These are phyloP conservation scores for Solanum aculeatissimum DNA, from an alignment of 305 asterid genomes.

Conservation along the genomic window DNA sequence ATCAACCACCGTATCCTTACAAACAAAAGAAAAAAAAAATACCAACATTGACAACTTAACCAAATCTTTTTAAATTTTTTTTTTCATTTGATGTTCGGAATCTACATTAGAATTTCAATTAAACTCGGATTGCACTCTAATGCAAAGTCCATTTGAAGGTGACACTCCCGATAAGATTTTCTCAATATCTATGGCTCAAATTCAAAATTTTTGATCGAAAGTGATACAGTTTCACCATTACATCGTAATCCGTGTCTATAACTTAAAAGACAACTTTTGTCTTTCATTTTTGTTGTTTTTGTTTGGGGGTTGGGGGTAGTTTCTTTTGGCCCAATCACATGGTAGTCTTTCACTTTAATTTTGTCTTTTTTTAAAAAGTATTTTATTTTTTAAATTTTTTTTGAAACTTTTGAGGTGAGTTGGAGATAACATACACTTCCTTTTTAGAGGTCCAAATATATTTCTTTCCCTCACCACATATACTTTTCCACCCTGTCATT, in stretches of 20 bases:
- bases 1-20: no score
- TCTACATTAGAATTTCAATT: no score
- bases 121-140: no score
- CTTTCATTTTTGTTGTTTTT: neutral
- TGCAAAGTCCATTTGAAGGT: no score
- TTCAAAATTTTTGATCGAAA: no score
- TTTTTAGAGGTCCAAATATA: neutral
- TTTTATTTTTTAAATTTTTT: neutral
- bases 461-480: neutral
- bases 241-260: no score
- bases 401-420: neutral
- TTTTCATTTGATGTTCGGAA: no score
- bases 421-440: neutral
- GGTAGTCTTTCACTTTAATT: neutral
- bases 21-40: no score
- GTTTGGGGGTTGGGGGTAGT: neutral
- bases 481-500: neutral
- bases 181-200: no score
- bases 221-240: rapidly evolving
- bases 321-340: neutral
- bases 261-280: neutral
- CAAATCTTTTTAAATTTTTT: no score
- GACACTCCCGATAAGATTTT: no score
- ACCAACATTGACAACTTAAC: no score
- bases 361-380: neutral